Base-by-base conservation (phyloP, 2,329 filamentous ascomycete genomes). In the Diaporthe batatas region DNA sequence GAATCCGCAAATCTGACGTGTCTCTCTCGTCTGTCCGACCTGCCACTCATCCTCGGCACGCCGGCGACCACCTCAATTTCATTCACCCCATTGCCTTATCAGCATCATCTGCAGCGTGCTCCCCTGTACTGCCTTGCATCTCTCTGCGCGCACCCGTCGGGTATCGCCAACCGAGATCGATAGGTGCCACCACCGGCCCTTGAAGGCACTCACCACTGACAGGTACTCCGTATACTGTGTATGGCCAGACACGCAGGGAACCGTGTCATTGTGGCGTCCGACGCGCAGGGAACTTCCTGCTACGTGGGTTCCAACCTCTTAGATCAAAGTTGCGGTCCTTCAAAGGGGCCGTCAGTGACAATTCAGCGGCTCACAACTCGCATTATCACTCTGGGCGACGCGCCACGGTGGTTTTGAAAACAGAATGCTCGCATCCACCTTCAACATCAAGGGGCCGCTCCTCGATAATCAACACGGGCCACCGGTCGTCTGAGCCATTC, bases 61-160 rank as follows among this genome's bases (percentile, higher is more conserved):
- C 29, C 62, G 23, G n/a, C 25, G 29, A 12, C 8, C 32, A n/a
- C n/a, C 53, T 53, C 62, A 25, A 12, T 67, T 47, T 29, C 47
- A 39, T 39, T 67, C 47, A 67, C 14, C 32, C 32, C 62, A 34
- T 44, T 53, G 36, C 58, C 72, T 73, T 70, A 73, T 73, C 72
- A 64, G 69, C 47, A 59, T 55, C 36, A 23, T 12, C 47, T 49
- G 69, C 64, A 64, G 62, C 72, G 55, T 72, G 64, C 47, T 72
- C 25, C 44, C 36, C 42, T 68, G 62, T 29, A 16, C 59, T 39
- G 49, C 25, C 72, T 67, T 70, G 39, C 39, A 55, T 59, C 23
- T 57, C 39, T 32, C 36, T 62, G 39, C 44, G 34, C 54, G 51
- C 55, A 68, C 69, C 72, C 72, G 64, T 36, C n/a, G 47, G 62